Evolutionary conservation across 192 early-diverging fungal genomes (phyloP).

Genomic region (Coemansia asiatica): DNA sequence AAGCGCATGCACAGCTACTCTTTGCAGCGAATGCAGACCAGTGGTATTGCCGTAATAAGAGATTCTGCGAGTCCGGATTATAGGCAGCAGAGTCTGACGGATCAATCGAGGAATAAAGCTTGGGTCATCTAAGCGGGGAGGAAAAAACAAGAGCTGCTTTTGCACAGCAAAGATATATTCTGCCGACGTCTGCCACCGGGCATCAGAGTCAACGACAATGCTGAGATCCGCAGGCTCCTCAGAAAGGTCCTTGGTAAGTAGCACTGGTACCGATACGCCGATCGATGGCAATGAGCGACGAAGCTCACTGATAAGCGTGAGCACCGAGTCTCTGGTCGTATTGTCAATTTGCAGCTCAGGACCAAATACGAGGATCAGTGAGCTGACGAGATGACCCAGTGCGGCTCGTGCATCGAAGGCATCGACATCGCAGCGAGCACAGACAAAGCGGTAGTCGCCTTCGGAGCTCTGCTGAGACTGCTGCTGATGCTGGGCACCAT

Average conservation of each 20-base stretch:
- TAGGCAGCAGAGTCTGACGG: constrained; percentile 28
- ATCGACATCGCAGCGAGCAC: constrained; percentile 61
- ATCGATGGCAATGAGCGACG: constrained; percentile 60
- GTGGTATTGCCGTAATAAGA: constrained; percentile 14
- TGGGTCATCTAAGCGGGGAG: constrained; percentile 2
- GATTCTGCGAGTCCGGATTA: constrained; percentile 18
- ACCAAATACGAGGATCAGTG: constrained; percentile 84
- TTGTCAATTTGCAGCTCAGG: constrained; percentile 82
- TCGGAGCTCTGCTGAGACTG: neutral
- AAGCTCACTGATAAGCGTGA: constrained; percentile 77
- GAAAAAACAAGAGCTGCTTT: constrained; percentile 43
- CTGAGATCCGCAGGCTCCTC: neutral
- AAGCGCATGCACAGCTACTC: constrained; percentile 29
- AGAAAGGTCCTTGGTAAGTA: neutral
- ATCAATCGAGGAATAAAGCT: constrained; percentile 18
- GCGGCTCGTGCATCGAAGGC: constrained; percentile 57
- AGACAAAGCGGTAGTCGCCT: constrained; percentile 31
- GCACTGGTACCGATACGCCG: neutral
- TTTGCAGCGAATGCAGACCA: constrained; percentile 24
- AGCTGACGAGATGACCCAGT: constrained; percentile 86
- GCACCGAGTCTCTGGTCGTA: constrained; percentile 75
- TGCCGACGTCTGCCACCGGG: constrained; percentile 35
- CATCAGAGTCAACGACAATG: constrained; percentile 34
- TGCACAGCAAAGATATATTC: constrained; percentile 36
- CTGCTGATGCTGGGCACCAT: neutral